Percentiles rank a stretch among this genome's conserved stretches.
Evolutionary conservation across 2,329 filamentous ascomycete species (phyloP).

Genomic region (Rasamsonia emersonii): DNA sequence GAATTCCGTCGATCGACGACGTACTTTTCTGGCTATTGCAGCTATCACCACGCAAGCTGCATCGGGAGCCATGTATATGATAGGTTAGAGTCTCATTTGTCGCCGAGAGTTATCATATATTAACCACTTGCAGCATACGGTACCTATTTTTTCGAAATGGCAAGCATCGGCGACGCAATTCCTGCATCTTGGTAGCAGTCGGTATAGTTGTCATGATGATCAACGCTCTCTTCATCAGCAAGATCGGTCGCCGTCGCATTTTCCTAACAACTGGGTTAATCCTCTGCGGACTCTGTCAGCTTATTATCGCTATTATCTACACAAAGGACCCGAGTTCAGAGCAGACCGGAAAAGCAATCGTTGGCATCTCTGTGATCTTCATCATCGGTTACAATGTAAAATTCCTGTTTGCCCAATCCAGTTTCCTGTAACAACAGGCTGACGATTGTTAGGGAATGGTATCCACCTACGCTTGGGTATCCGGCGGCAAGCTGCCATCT

Average conservation of each 20-base stretch:
- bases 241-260: slow-evolving; percentile 44
- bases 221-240: slow-evolving; percentile 47
- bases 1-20: slow-evolving; percentile 43
- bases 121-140: too few species aligned
- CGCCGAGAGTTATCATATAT: too few species aligned
- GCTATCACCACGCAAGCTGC: slow-evolving; percentile 45
- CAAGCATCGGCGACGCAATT: slow-evolving; percentile 47
- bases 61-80: slow-evolving; percentile 49
- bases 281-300: slow-evolving; percentile 46
- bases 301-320: slow-evolving; percentile 47
- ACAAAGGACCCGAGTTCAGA: slow-evolving; percentile 31
- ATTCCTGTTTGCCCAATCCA: too few species aligned
- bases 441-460: slow-evolving; percentile 47
- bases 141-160: slow-evolving; percentile 55
- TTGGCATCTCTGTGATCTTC: slow-evolving; percentile 47
- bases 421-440: too few species aligned
- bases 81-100: too few species aligned
- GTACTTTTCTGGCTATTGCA: slow-evolving; percentile 42
- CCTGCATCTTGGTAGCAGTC: slow-evolving; percentile 46
- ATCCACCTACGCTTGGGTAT: slow-evolving; percentile 49
- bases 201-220: slow-evolving; percentile 48
- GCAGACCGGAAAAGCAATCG: slow-evolving; percentile 32
- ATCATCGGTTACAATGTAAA: slow-evolving; percentile 44
- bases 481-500: slow-evolving; percentile 49
- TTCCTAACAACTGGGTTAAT: slow-evolving; percentile 45